These are phyloP conservation scores for Eremothecium coryli DNA, from an alignment of 1,139 yeast species.

Conservation along the genomic window DNA sequence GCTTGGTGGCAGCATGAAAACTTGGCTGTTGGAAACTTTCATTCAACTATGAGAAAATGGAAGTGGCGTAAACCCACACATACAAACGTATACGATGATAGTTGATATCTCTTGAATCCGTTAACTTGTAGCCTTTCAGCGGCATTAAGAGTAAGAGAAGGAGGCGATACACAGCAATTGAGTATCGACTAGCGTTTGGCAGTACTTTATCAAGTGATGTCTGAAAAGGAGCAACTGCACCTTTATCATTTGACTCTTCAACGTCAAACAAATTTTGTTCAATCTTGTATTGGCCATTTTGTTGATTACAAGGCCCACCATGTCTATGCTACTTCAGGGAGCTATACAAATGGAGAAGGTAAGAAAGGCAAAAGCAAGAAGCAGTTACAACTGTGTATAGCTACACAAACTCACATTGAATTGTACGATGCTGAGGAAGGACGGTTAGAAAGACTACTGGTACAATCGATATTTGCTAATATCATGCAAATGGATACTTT, in stretches of 20 bases:
- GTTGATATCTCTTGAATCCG: too few relatives aligned
- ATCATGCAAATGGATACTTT: slow-evolving; percentile 47
- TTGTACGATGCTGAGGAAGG: slow-evolving; percentile 45
- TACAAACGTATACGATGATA: too few relatives aligned
- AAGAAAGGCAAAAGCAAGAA: slow-evolving; percentile 39
- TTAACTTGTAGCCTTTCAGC: too few relatives aligned
- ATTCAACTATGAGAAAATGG: too few relatives aligned
- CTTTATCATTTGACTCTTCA: slow-evolving; percentile 63
- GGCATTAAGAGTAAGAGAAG: too few relatives aligned
- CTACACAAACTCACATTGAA: slow-evolving; percentile 28
- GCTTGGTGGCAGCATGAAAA: too few relatives aligned
- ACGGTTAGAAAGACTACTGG: slow-evolving; percentile 36
- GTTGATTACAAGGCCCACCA: slow-evolving; percentile 54
- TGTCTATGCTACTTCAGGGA: slow-evolving; percentile 40
- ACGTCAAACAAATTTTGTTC: slow-evolving; percentile 43
- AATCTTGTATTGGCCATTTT: slow-evolving; percentile 61
- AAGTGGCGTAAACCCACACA: too few relatives aligned
- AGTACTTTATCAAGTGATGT: too few relatives aligned
- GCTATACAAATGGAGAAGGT: slow-evolving; percentile 36
- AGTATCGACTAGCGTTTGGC: too few relatives aligned
- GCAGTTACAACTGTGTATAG: slow-evolving; percentile 23
- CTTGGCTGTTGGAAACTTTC: too few relatives aligned
- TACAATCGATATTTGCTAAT: slow-evolving; percentile 49
- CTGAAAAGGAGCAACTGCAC: slow-evolving; percentile 15
- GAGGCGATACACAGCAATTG: too few relatives aligned